phyloP scores from a whole-genome alignment of 106 monocot species.

The Dactylorhiza incarnata region DNA sequence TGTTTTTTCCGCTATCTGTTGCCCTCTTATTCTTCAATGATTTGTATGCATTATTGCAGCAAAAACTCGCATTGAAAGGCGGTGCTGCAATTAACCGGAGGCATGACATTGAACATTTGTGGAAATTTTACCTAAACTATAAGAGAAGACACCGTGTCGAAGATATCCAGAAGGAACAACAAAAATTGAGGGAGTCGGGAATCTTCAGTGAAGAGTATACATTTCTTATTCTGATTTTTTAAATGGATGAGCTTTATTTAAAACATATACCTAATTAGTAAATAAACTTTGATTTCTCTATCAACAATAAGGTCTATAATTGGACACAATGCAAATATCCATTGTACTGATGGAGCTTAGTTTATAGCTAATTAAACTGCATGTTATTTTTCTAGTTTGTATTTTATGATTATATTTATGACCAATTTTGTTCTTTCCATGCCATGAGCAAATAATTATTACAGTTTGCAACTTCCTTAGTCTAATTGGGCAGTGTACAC shows the following conservation, averaged over 20 bases:
- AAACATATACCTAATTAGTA: neutral
- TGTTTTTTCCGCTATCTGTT: neutral
- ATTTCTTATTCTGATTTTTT: neutral
- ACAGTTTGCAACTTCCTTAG: neutral
- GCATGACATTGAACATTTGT: conserved; percentile 68
- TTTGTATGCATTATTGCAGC: conserved; percentile 32
- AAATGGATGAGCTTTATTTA: neutral
- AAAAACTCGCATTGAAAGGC: conserved; percentile 78
- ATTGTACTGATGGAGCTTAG: neutral
- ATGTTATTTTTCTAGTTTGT: neutral
- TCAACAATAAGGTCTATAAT: neutral
- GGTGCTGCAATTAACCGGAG: conserved; percentile 51
- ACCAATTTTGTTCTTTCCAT: neutral
- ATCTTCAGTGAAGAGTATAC: conserved; percentile 72
- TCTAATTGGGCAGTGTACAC: neutral
- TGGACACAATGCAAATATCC: neutral
- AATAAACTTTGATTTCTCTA: neutral
- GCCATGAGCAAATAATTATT: neutral
- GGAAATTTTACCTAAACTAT: conserved; percentile 71
- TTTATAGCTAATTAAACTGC: neutral
- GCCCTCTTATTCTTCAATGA: neutral
- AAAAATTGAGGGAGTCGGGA: conserved; percentile 65
- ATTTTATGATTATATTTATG: neutral
- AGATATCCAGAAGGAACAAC: conserved; percentile 69
- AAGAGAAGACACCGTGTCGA: conserved; percentile 67